These are phyloP conservation scores for Hanseniaspora lindneri DNA, from an alignment of 805 yeast species.

Conservation along the genomic window DNA sequence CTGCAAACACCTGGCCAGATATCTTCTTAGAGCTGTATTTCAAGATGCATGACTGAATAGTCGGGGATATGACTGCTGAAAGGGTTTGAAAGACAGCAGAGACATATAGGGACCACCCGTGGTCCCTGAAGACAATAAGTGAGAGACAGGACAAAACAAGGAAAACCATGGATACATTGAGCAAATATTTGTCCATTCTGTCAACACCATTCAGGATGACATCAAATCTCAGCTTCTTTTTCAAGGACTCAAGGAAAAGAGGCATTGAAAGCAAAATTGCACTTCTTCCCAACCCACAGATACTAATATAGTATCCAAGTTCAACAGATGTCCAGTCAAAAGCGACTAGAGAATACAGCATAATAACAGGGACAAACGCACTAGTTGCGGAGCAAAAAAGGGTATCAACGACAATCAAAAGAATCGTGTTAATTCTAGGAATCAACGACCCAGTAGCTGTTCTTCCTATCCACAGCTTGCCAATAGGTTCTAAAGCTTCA, in stretches of 20 bases:
- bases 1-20: constrained; percentile 66
- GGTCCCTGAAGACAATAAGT: constrained; percentile 26
- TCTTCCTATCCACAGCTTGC: constrained; percentile 39
- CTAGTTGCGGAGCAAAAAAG: constrained; percentile 32
- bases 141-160: constrained; percentile 33
- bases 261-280: constrained; percentile 42
- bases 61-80: constrained; percentile 44
- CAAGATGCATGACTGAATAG: constrained; percentile 45
- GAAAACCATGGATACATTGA: constrained; percentile 26
- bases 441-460: constrained; percentile 24
- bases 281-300: constrained; percentile 41
- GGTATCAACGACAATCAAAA: constrained; percentile 40
- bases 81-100: constrained; percentile 33
- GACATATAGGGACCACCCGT: constrained; percentile 21
- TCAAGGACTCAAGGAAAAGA: constrained; percentile 30
- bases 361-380: constrained; percentile 34
- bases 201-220: constrained; percentile 39
- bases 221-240: constrained; percentile 25
- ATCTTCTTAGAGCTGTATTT: constrained; percentile 49
- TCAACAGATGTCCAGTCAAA: constrained; percentile 45
- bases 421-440: constrained; percentile 38
- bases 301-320: constrained; percentile 46
- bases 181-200: constrained; percentile 35
- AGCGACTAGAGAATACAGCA: constrained; percentile 42
- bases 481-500: constrained; percentile 38